Evolutionary conservation across 352 stramenopile species (phyloP).

Genomic region (Phytophthora citrophthora): DNA sequence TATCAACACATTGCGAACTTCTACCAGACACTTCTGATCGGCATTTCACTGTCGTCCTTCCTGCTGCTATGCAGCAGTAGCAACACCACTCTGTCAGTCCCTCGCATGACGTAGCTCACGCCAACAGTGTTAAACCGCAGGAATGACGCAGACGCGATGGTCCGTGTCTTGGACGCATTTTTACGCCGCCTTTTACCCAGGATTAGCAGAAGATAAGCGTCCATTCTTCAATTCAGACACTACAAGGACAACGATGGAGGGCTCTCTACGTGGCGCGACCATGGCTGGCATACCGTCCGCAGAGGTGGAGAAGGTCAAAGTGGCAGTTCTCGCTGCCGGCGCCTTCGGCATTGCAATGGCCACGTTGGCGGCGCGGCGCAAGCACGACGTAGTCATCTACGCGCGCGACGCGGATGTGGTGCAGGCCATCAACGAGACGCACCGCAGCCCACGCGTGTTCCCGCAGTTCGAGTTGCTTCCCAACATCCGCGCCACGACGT

Average conservation of each 20-base stretch:
- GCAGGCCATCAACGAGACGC: conserved; percentile 92
- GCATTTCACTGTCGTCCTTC: too few relatives aligned
- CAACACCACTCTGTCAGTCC: too few relatives aligned
- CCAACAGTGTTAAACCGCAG: too few relatives aligned
- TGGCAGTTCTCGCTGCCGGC: conserved; percentile 92
- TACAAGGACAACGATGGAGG: conserved; percentile 39
- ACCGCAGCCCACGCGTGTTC: conserved; percentile 93
- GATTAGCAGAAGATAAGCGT: too few relatives aligned
- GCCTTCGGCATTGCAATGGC: conserved; percentile 97
- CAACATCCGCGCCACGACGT: conserved; percentile 88
- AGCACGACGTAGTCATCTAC: conserved; percentile 93
- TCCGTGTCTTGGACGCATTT: not conserved
- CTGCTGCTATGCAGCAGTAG: too few relatives aligned
- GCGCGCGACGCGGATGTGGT: conserved; percentile 81
- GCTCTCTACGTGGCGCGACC: conserved; percentile 48
- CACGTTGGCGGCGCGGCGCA: conserved; percentile 89
- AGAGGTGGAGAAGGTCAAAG: conserved; percentile 81
- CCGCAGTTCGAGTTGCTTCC: conserved; percentile 84
- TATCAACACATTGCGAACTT: too few relatives aligned
- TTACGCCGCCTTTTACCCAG: not conserved
- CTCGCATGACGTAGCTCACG: too few relatives aligned
- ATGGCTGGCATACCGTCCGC: conserved; percentile 75
- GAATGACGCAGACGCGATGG: not conserved
- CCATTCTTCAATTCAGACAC: not conserved
- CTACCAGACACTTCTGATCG: too few relatives aligned